Conservation (phyloP, 495 filamentous ascomycete genomes). For the Hypoxylon fuscum region DNA sequence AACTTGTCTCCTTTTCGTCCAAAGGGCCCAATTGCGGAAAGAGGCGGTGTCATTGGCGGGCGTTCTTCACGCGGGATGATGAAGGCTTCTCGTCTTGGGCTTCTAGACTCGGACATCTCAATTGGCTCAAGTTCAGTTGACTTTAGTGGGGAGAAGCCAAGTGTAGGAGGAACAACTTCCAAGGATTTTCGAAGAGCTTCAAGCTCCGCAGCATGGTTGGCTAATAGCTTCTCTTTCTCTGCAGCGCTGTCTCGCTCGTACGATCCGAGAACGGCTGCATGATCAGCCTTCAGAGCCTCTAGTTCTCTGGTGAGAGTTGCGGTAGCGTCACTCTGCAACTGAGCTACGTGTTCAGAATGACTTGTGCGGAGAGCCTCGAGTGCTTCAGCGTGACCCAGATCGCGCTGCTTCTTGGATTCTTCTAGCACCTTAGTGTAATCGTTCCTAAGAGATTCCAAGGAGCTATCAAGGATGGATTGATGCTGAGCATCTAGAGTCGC, state of each 20-base stretch:
- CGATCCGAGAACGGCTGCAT: constrained; percentile 26
- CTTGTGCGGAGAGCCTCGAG: constrained; percentile 24
- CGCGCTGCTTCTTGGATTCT: constrained; percentile 17
- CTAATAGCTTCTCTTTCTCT: constrained; percentile 37
- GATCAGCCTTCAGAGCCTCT: constrained; percentile 28
- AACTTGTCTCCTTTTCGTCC: constrained; percentile 53
- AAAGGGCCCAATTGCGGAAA: constrained; percentile 49
- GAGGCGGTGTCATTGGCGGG: constrained; percentile 38
- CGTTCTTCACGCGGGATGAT: constrained; percentile 56
- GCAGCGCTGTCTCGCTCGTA: constrained; percentile 17
- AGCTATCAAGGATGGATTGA: constrained; percentile 11
- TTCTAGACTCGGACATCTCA: constrained; percentile 45
- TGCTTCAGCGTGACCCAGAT: constrained; percentile 22
- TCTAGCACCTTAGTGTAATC: constrained; percentile 18
- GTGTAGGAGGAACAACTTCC: constrained; percentile 21
- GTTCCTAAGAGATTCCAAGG: constrained; percentile 23
- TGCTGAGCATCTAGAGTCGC: constrained; percentile 13
- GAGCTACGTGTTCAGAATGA: constrained; percentile 23
- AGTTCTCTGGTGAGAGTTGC: constrained; percentile 30
- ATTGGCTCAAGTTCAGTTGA: constrained; percentile 62
- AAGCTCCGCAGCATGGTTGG: constrained; percentile 35
- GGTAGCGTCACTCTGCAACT: constrained; percentile 25
- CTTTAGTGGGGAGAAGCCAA: constrained; percentile 60
- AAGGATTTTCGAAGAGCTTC: constrained; percentile 38
- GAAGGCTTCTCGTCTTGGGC: constrained; percentile 58